These are phyloP conservation scores for Porogramme epimiltina DNA, from an alignment of 1,284 basidiomycete genomes.

Conservation along the genomic window DNA sequence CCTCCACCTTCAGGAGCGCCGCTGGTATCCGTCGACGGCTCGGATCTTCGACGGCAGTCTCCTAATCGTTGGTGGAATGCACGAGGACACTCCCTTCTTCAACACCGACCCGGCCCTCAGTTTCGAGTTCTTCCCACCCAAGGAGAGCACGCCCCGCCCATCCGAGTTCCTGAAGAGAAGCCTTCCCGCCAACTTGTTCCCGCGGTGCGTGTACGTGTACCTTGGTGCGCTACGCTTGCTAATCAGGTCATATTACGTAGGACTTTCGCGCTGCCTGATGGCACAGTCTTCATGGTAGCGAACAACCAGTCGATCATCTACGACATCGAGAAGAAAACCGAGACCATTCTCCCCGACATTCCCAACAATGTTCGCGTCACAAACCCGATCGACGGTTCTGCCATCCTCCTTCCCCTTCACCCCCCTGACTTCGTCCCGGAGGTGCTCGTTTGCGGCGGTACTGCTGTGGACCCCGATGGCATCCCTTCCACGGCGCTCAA, in stretches of 20 bases:
- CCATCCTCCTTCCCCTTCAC: constrained; percentile 49
- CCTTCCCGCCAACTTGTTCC: constrained; percentile 29
- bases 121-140: constrained; percentile 55
- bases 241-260: constrained; percentile 6
- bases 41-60: constrained; percentile 44
- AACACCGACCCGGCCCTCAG: constrained; percentile 46
- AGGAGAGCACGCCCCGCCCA: constrained; percentile 46
- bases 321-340: constrained; percentile 34
- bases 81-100: constrained; percentile 38
- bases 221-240: neutral
- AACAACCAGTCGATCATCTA: constrained; percentile 40
- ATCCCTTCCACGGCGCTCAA: constrained; percentile 35
- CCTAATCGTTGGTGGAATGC: constrained; percentile 45
- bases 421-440: constrained; percentile 47
- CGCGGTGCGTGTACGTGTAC: constrained; percentile 19
- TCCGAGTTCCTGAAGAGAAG: constrained; percentile 44
- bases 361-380: constrained; percentile 48
- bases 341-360: constrained; percentile 43
- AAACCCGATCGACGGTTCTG: constrained; percentile 49
- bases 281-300: constrained; percentile 48
- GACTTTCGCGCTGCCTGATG: constrained; percentile 30
- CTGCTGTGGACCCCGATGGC: constrained; percentile 29
- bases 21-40: constrained; percentile 47
- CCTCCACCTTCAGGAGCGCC: constrained; percentile 34
- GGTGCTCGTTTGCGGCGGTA: constrained; percentile 53